Evolutionary conservation across 169 alveolate species (phyloP).

Genomic region (Plasmodium blacklocki): DNA sequence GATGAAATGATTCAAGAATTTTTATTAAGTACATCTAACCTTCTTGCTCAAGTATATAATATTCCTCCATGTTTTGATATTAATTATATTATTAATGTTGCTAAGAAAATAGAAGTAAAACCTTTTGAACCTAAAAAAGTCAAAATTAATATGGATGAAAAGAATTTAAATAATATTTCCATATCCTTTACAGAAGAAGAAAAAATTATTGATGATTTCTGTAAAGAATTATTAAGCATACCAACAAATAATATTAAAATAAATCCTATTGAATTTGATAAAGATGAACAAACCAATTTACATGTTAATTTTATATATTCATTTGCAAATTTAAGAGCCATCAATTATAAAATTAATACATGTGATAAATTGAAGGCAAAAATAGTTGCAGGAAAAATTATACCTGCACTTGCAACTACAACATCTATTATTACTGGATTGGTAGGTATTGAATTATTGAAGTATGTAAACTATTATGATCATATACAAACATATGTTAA

Average conservation of each 20-base stretch:
- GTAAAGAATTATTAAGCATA: slow-evolving; percentile 36
- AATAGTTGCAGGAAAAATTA: slow-evolving; percentile 99
- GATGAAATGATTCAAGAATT: slow-evolving; percentile 91
- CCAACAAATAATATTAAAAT: slow-evolving; percentile 23
- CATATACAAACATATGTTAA: slow-evolving; percentile 63
- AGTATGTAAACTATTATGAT: slow-evolving; percentile 80
- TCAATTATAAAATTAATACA: slow-evolving; percentile 95
- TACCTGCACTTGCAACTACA: slow-evolving; percentile 99
- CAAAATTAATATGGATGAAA: slow-evolving; percentile 90
- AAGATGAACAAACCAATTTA: slow-evolving; percentile 98
- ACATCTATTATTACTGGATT: slow-evolving; percentile 99
- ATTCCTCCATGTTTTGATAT: slow-evolving; percentile 79
- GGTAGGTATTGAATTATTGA: slow-evolving; percentile 94
- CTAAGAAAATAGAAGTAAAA: slow-evolving; percentile 76
- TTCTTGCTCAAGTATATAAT: slow-evolving; percentile 90
- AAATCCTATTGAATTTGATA: slow-evolving; percentile 92
- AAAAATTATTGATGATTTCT: slow-evolving; percentile 36
- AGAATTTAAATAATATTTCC: slow-evolving; percentile 82
- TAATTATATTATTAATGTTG: slow-evolving; percentile 63
- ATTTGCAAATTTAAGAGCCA: slow-evolving; percentile 97
- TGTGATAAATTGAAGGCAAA: slow-evolving; percentile 95
- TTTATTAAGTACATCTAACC: slow-evolving; percentile 92
- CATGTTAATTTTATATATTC: slow-evolving; percentile 98
- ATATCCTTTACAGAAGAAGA: slow-evolving; percentile 66
- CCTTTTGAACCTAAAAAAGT: slow-evolving; percentile 78